A percentile compares a stretch with the other conserved stretches of the same genome.
Conservation (phyloP, 2,329 filamentous ascomycete species). For the Fusarium napiforme region DNA sequence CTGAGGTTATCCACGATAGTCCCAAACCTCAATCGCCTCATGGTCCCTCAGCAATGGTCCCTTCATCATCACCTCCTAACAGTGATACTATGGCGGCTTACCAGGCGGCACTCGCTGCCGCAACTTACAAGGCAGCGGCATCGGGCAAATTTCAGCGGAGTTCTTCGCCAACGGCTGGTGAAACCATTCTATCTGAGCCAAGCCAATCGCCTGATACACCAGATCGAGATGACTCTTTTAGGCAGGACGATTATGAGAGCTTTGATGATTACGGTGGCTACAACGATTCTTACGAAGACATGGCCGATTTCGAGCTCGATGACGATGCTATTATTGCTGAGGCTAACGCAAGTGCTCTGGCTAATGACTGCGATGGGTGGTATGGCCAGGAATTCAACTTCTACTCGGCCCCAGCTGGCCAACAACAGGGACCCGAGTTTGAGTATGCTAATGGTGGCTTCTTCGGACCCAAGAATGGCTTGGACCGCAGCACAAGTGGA, state of each 20-base stretch:
- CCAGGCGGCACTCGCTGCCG: conserved; percentile 85
- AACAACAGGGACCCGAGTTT: conserved; percentile 58
- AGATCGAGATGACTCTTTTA: conserved; percentile 19
- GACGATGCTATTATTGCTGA: conserved; percentile 94
- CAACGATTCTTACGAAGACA: conserved; percentile 67
- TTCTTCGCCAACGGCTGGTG: conserved; percentile 54
- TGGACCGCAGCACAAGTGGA: conserved; percentile 78
- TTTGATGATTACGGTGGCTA: conserved; percentile 55
- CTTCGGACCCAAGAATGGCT: conserved; percentile 79
- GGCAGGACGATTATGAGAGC: conserved; percentile 61
- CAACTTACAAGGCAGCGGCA: conserved; percentile 79
- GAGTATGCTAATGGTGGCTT: conserved; percentile 85
- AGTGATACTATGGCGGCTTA: conserved; percentile 68
- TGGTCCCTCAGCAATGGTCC: conserved; percentile 14
- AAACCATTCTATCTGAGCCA: conserved; percentile 22
- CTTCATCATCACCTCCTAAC: conserved; percentile 9
- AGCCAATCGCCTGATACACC: conserved; percentile 24
- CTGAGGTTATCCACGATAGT: conserved; percentile 12
- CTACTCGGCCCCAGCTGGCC: conserved; percentile 72
- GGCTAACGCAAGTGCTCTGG: conserved; percentile 92
- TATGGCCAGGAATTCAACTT: conserved; percentile 98
- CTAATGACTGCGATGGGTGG: conserved; percentile 91
- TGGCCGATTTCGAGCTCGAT: conserved; percentile 75
- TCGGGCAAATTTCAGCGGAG: conserved; percentile 79
- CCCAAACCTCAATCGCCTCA: conserved; percentile 14